Conservation (phyloP, 2,329 filamentous ascomycete species). For the Ascocoryne sarcoides region DNA sequence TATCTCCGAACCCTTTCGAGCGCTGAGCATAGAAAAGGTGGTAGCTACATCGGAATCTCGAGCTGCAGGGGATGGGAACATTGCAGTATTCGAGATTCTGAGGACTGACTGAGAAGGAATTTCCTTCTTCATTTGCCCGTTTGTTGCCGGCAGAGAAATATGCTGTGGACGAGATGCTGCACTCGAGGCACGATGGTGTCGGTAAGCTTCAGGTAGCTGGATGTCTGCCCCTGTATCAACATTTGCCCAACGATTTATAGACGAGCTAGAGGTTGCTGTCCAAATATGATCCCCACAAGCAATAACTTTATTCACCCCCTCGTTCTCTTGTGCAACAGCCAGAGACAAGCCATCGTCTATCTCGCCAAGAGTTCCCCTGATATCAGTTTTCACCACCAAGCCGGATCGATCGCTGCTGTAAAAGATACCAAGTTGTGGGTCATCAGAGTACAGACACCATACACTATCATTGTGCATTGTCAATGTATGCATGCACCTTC, state of each 20-base stretch:
- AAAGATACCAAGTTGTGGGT: conserved; percentile 78
- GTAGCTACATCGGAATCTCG: conserved; percentile 49
- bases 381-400: conserved; percentile 92
- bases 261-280: conserved; percentile 66
- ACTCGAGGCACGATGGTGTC: conserved; percentile 40
- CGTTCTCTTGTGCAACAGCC: conserved; percentile 86
- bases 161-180: conserved; percentile 32
- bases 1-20: conserved; percentile 50
- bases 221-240: conserved; percentile 70
- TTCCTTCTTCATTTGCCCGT: conserved; percentile 42
- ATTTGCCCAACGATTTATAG: conserved; percentile 68
- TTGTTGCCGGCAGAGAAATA: conserved; percentile 29
- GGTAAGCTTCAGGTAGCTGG: conserved; percentile 49
- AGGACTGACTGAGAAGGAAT: conserved; percentile 74
- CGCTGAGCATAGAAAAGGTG: conserved; percentile 37
- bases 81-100: conserved; percentile 74
- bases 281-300: conserved; percentile 48
- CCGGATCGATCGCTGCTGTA: conserved; percentile 93
- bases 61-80: conserved; percentile 51
- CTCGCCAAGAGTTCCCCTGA: conserved; percentile 61
- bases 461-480: conserved; percentile 99
- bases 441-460: conserved; percentile 87
- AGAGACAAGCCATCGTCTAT: conserved; percentile 83
- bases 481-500: conserved; percentile 93
- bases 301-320: conserved; percentile 62